Percentiles rank a stretch among this genome's conserved stretches.
Evolutionary conservation across 306 rosid species (phyloP).

Genomic region (Benincasa hispida): DNA sequence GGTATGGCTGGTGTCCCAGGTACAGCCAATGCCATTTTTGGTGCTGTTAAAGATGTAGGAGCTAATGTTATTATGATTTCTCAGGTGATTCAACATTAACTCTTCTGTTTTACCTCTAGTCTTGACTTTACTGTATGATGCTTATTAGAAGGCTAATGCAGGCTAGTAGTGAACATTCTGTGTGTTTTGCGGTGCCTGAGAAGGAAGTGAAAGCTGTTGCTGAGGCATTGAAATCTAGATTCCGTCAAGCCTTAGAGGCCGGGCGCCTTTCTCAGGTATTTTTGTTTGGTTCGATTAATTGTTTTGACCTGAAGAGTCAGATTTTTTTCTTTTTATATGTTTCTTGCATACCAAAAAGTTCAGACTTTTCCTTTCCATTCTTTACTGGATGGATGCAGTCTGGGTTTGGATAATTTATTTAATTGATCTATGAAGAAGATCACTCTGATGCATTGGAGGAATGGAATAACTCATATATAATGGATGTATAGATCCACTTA

Average conservation of each 20-base stretch:
- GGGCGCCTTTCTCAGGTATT: constrained; percentile 98
- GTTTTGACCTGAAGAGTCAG: constrained; percentile 1
- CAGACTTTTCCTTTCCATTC: neutral
- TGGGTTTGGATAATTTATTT: neutral
- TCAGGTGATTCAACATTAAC: constrained; percentile 43
- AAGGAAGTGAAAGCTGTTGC: constrained; percentile 94
- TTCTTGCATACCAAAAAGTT: neutral
- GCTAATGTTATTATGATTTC: constrained; percentile 99
- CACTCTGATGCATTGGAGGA: neutral
- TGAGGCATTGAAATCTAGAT: constrained; percentile 76
- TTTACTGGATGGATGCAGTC: neutral
- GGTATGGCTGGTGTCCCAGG: constrained; percentile 99
- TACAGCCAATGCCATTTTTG: constrained; percentile 80
- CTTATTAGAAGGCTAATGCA: constrained; percentile 30
- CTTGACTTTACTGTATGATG: constrained; percentile 4
- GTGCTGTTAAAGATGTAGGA: constrained; percentile 91
- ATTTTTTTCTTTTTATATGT: neutral
- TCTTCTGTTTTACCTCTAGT: constrained; percentile 12
- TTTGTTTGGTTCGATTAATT: constrained; percentile 4
- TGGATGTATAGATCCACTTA: neutral
- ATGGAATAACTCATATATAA: neutral
- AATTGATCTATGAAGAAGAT: neutral
- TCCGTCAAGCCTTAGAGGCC: constrained; percentile 85
- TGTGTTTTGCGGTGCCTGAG: constrained; percentile 99
- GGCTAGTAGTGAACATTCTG: constrained; percentile 99